phyloP scores from a whole-genome alignment of 2,329 filamentous ascomycete species.

The Beauveria sp. region DNA sequence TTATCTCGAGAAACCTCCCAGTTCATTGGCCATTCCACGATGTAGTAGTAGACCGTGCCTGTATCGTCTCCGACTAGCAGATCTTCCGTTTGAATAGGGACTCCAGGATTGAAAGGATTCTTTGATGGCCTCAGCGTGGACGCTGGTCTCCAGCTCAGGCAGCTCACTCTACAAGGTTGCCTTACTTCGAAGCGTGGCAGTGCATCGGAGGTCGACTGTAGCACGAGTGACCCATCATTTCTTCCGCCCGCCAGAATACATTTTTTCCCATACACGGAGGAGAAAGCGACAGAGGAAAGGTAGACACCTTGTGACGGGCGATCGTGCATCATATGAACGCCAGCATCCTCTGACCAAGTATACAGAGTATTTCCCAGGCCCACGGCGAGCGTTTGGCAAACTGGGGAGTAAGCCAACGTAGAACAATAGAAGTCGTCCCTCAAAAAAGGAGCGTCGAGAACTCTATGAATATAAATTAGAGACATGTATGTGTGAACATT shows the following conservation, averaged over 20 bases:
- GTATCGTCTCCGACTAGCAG: constrained; percentile 78
- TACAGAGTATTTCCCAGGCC: constrained; percentile 75
- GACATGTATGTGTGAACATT: not conserved
- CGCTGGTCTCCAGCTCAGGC: constrained; percentile 71
- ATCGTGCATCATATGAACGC: constrained; percentile 45
- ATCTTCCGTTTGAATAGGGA: constrained; percentile 64
- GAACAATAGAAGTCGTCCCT: constrained; percentile 96
- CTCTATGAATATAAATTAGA: constrained; percentile 34
- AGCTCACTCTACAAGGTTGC: constrained; percentile 67
- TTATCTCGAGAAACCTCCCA: constrained; percentile 56
- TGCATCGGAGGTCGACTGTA: constrained; percentile 70
- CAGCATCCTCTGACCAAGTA: constrained; percentile 73
- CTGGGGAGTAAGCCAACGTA: constrained; percentile 73
- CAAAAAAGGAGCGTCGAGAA: constrained; percentile 82
- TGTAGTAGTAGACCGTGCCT: constrained; percentile 81
- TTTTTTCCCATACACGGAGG: constrained; percentile 65
- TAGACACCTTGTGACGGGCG: constrained; percentile 27
- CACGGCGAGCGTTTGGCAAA: constrained; percentile 70
- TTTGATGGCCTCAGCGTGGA: constrained; percentile 43
- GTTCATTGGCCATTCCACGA: constrained; percentile 71
- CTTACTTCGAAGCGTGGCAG: constrained; percentile 66
- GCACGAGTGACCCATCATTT: constrained; percentile 64
- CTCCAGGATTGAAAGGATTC: constrained; percentile 37
- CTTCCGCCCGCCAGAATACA: constrained; percentile 80
- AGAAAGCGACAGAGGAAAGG: constrained; percentile 86